Evolutionary conservation across 2,329 filamentous ascomycete genomes (phyloP).

Genomic region (Nothophoma quercina): DNA sequence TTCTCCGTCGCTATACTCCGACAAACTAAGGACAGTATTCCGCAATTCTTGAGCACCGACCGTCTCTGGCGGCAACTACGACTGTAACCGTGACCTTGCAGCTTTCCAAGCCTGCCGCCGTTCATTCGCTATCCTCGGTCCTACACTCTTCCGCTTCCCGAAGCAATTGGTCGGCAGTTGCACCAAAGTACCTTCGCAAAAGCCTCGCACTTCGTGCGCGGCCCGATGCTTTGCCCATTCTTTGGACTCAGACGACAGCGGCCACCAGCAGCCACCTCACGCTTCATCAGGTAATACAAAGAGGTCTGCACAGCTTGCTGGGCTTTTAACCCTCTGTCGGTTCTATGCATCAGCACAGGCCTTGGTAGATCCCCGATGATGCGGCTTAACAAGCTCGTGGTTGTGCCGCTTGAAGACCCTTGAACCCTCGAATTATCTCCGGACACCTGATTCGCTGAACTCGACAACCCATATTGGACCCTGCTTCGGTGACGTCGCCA

Average conservation of each 20-base stretch:
- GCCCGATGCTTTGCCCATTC: not conserved
- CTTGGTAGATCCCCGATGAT: constrained; percentile 10
- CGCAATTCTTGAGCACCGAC: constrained; percentile 3
- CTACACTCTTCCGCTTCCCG: constrained; percentile 23
- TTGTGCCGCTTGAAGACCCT: constrained; percentile 13
- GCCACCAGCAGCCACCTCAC: not conserved
- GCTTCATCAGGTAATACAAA: not conserved
- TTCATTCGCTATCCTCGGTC: constrained; percentile 20
- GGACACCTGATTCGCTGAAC: constrained; percentile 11
- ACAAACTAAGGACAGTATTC: constrained; percentile 1
- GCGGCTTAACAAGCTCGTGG: constrained; percentile 14
- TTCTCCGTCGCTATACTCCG: constrained; percentile 6
- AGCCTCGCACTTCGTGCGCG: constrained; percentile 12
- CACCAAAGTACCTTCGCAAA: constrained; percentile 1
- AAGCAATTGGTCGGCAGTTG: constrained; percentile 9
- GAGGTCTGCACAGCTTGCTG: not conserved
- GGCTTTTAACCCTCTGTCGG: not conserved
- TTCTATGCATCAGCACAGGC: constrained; percentile 4
- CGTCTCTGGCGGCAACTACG: constrained; percentile 13
- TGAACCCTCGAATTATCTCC: constrained; percentile 16
- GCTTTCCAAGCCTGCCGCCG: constrained; percentile 4
- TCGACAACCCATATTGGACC: not conserved
- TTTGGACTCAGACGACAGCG: not conserved
- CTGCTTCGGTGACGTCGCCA: constrained; percentile 12
- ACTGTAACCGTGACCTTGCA: constrained; percentile 21